Base-by-base conservation (phyloP, 2,329 filamentous ascomycete species). In the Phialophora expanda region DNA sequence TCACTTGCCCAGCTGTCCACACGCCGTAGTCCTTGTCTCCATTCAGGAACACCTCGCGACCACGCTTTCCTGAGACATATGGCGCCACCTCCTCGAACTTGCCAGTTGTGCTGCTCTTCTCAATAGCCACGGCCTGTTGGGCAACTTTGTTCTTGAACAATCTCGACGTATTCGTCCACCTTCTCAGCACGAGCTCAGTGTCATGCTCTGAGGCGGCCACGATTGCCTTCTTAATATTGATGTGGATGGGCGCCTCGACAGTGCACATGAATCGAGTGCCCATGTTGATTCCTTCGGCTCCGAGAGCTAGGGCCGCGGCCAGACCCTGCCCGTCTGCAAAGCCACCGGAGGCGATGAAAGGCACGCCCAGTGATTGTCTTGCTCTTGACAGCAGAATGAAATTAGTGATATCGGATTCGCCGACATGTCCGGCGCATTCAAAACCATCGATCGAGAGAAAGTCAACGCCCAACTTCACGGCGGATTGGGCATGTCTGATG, bases 251-350 rank as follows among this genome's bases (percentile, higher is more conserved):
- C 17, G 93, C 89, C 80, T 98, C 95, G 53, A 94, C 84, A 0
- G 95, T 98, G 82, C 90, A 94, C 91, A 99, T 96, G 83, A 98
- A 99, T 50, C 95, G 85, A 9, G 95, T 99, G 65, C 95, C 95
- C 95, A 99, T 99, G 81, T 99, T 99, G 81, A 98, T 89, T 69
- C 95, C 95, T 77, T 92, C 91, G 0, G 95, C 95, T 41, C 95
- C 95, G 12, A 99, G 85, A 48, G 90, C 89, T 72, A 99, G 83
- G 7, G 95, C 95, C 1, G 94, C 95, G 0, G 95, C 95, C 22
- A 99, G 85, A 3, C 95, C 95, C 74, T 96, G 87, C 0, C 95
- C 95, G 77, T 99, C 95, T 12, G 93, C 94, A 76, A 99, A 98
- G 1, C 95, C 95, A 64, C 95, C 95, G 1, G 91, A 96, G 0